Evolutionary conservation across 176 grass and related monocot species (phyloP).

Genomic region (Zea luxurians): DNA sequence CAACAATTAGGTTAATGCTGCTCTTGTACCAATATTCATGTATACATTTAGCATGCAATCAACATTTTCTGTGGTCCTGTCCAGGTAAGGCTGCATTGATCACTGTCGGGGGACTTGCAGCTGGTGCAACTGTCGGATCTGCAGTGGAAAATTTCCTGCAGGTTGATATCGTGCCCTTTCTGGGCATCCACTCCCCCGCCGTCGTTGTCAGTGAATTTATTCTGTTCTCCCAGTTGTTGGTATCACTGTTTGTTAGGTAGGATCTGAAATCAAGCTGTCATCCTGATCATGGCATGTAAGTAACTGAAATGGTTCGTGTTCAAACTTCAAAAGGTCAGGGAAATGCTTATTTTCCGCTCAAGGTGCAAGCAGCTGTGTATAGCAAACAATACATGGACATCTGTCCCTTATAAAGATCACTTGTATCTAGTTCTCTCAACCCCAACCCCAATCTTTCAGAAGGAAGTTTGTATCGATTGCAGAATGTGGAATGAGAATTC

Average conservation of each 20-base stretch:
- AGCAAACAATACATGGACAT: slow-evolving; percentile 40
- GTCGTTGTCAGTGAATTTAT: slow-evolving; percentile 94
- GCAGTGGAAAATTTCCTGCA: slow-evolving; percentile 84
- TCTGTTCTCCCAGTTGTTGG: slow-evolving; percentile 82
- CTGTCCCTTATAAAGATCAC: slow-evolving; percentile 27
- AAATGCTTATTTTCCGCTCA: slow-evolving; percentile 37
- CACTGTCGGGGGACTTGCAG: slow-evolving; percentile 66
- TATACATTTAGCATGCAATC: slow-evolving; percentile 31
- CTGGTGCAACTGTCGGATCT: slow-evolving; percentile 74
- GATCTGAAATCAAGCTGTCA: slow-evolving; percentile 34
- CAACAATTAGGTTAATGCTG: slow-evolving; percentile 19
- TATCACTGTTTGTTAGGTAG: slow-evolving; percentile 83
- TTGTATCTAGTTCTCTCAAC: slow-evolving; percentile 29
- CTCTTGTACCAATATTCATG: slow-evolving; percentile 38
- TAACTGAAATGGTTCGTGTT: slow-evolving; percentile 43
- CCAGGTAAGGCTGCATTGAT: slow-evolving; percentile 92
- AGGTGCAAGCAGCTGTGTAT: slow-evolving; percentile 48
- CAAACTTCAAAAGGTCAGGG: slow-evolving; percentile 11
- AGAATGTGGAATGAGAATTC: slow-evolving; percentile 18
- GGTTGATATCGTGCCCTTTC: slow-evolving; percentile 87
- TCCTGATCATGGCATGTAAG: slow-evolving; percentile 57
- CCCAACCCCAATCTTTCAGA: not conserved
- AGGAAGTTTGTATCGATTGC: not conserved
- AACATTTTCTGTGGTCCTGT: slow-evolving; percentile 43
- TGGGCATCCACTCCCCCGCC: slow-evolving; percentile 81